phyloP scores from a whole-genome alignment of 2,329 filamentous ascomycete genomes.

The Neonectria sp. region DNA sequence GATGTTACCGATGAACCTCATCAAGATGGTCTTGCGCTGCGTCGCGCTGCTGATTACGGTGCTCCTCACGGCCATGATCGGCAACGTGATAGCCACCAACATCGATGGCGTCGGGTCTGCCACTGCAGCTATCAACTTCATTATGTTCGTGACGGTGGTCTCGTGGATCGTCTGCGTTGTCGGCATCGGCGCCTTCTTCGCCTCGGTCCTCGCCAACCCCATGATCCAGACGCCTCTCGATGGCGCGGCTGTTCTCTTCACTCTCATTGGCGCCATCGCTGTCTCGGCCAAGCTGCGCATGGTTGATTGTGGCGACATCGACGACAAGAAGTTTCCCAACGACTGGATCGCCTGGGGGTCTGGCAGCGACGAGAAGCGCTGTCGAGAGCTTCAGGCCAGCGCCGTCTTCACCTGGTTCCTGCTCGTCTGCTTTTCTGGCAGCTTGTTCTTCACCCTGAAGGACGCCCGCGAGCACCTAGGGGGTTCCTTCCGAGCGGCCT shows the following conservation, averaged over 20 bases:
- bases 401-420: constrained; percentile 87
- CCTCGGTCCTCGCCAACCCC: constrained; percentile 67
- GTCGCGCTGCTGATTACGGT: constrained; percentile 67
- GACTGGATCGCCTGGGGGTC: constrained; percentile 77
- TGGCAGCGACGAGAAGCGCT: constrained; percentile 72
- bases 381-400: constrained; percentile 81
- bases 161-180: constrained; percentile 77
- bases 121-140: constrained; percentile 70
- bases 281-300: constrained; percentile 78
- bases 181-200: constrained; percentile 70
- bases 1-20: constrained; percentile 53
- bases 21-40: constrained; percentile 63
- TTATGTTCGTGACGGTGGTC: constrained; percentile 79
- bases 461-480: constrained; percentile 64
- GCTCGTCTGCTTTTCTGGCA: constrained; percentile 73
- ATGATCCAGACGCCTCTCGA: constrained; percentile 71
- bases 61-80: constrained; percentile 69
- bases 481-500: constrained; percentile 58
- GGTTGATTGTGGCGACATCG: constrained; percentile 75
- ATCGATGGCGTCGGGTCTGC: constrained; percentile 59
- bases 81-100: constrained; percentile 70
- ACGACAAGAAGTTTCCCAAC: constrained; percentile 48
- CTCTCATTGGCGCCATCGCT: constrained; percentile 79
- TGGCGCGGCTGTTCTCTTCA: constrained; percentile 74
- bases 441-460: constrained; percentile 69